phyloP scores from a whole-genome alignment of 2,329 filamentous ascomycete species.

The Colletotrichum horii region DNA sequence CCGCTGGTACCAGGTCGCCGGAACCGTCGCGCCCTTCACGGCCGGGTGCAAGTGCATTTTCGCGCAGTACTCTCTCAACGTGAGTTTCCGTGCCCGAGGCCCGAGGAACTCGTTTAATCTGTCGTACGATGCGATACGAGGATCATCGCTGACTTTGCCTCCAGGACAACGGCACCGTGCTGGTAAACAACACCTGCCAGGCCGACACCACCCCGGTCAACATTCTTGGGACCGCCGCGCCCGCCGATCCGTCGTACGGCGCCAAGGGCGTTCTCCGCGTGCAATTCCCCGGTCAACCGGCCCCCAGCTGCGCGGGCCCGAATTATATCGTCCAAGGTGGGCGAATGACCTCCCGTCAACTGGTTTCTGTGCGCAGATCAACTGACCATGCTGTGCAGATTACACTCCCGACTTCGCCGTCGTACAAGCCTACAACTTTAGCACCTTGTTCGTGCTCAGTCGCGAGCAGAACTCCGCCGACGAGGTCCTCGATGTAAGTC shows the following conservation, averaged over 20 bases:
- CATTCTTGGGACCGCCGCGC: slow-evolving; percentile 33
- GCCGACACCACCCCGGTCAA: slow-evolving; percentile 28
- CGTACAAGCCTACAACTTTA: slow-evolving; percentile 36
- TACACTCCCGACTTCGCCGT: slow-evolving; percentile 35
- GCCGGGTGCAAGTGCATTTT: slow-evolving; percentile 35
- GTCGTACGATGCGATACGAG: not conserved
- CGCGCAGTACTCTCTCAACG: slow-evolving; percentile 36
- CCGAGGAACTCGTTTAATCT: not conserved
- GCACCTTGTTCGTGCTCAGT: slow-evolving; percentile 36
- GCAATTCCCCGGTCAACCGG: slow-evolving; percentile 34
- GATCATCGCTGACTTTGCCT: not conserved
- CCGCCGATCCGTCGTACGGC: slow-evolving; percentile 32
- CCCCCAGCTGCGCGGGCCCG: slow-evolving; percentile 32
- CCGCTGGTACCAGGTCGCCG: slow-evolving; percentile 38
- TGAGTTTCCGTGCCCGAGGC: slow-evolving; percentile 3
- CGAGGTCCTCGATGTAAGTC: slow-evolving; percentile 31
- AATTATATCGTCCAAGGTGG: slow-evolving; percentile 38
- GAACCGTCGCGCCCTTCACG: slow-evolving; percentile 34
- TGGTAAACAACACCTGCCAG: slow-evolving; percentile 37
- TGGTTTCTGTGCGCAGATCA: fast-evolving
- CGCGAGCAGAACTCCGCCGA: slow-evolving; percentile 31
- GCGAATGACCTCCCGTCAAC: not conserved
- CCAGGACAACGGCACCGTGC: slow-evolving; percentile 35
- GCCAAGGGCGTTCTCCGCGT: slow-evolving; percentile 33
- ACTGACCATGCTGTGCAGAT: slow-evolving; percentile 17